Evolutionary conservation across 768 basidiomycete species (phyloP), one percentile per base, ranked within the genome.

Genomic region (Tricholoma matsutake): DNA sequence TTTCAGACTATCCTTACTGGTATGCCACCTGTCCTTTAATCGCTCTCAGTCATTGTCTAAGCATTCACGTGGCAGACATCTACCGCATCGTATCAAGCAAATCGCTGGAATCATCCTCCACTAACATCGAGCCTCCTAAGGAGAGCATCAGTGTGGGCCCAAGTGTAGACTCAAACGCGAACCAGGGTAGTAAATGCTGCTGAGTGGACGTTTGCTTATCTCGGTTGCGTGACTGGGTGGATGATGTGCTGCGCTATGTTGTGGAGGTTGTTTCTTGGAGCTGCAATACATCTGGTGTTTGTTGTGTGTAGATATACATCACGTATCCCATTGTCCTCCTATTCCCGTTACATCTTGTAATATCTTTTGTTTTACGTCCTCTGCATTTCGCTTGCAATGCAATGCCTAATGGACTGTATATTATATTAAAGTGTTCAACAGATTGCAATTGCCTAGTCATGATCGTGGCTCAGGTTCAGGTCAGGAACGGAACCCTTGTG

Each of bases 1-100:
- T 99, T 99, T 88, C 95, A 98, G 75, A 94, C 87, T 60, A 98
- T 98, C 71, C 83, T 99, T 63, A 88, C 91, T 49, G 95, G 95
- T 94, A 54, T 56, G 86, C 78, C 25, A 37, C 35, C 13, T 47
- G 32, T 34, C 32, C 10, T 32, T 13, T 22, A 20, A 14, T 18
- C 3, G 51, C 37, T 28, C 49, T 25, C 28, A 20, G 2, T 29
- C n/a, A 35, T 7, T 3, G 20, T 29, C 22, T 18, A 8, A 45
- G 22, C 41, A 28, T 41, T 53, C 51, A 65, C 39, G 32, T 51
- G 58, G 4, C 68, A 97, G 97, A 98, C 66, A 97, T 99, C 75
- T 98, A 98, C 83, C 92, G 90, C 71, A 94, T 98, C 73, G 94
- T 95, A 37, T 98, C 96, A 56, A 91, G 87, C 84, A 98, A 96